Conservation (phyloP, 768 basidiomycete genomes). For the Daedaleopsis sinensis region DNA sequence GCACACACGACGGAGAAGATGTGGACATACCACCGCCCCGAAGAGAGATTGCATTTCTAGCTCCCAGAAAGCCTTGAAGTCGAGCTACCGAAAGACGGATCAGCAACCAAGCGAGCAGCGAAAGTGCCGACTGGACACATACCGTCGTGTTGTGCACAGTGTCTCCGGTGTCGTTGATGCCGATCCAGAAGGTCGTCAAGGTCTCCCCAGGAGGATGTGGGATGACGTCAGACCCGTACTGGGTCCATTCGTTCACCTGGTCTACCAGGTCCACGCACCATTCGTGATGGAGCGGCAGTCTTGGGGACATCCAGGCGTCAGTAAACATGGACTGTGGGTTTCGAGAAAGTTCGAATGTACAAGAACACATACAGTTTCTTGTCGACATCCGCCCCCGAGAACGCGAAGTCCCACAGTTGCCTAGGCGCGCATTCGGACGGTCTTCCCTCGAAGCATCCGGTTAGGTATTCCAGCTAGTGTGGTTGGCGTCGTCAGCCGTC, state of each 20-base stretch:
- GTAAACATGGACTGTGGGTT: no score
- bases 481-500: background rate
- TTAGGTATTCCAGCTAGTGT: constrained; percentile 50
- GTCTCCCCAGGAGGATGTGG: constrained; percentile 40
- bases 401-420: constrained; percentile 59
- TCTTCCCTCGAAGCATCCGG: constrained; percentile 50
- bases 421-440: constrained; percentile 42
- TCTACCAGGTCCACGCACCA: constrained; percentile 50
- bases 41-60: constrained; percentile 52
- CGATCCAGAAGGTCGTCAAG: constrained; percentile 4
- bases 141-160: constrained; percentile 37
- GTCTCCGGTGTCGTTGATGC: constrained; percentile 8
- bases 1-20: background rate
- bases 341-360: no score
- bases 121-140: background rate
- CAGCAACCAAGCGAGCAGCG: background rate
- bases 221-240: constrained; percentile 45
- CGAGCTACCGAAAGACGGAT: constrained; percentile 37
- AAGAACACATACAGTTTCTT: constrained; percentile 1
- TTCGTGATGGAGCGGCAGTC: constrained; percentile 44
- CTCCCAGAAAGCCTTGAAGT: constrained; percentile 53
- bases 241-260: constrained; percentile 51
- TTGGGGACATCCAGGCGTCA: no score
- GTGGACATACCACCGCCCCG: constrained; percentile 45
- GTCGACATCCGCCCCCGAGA: constrained; percentile 41